Evolutionary conservation across 31 red algal species (phyloP), one percentile per base, ranked within the genome.

Genomic region (Endocladia muricata): DNA sequence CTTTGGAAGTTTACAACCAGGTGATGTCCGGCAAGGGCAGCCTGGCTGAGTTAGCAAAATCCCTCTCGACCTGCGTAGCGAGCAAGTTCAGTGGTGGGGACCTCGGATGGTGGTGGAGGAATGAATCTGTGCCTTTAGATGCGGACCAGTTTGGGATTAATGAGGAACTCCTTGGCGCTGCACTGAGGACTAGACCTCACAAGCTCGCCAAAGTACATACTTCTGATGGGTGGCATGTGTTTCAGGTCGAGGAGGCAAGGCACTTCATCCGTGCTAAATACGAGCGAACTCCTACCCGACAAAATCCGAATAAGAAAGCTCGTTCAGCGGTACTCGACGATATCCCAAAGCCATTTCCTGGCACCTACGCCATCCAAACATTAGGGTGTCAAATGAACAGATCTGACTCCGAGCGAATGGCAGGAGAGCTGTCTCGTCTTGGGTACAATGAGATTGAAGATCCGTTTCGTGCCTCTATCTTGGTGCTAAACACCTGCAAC

Each of bases 321-420:
- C 19, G 8, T 49, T 13, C 8, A 49, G 19, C 8, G 11, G 19
- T 19, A 8, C 19, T 19, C 44, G 44, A 8, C 6, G 57, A 82
- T 1, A 39, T 60, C 40, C 37, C 65, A 41, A 6, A 2, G 4
- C 78, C 68, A 29, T 11, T 70, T 2, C 56, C 68, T 42, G 21
- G 34, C 59, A 84, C 83, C 2, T 88, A 78, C 52, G 54, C 73
- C 7, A 79, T 88, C 43, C 83, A 89, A 41, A 98, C 91, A 37
- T 59, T 95, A 4, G 96, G 96, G 29, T 98, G 96, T 61, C 92
- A 95, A 84, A 98, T 98, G 96, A 98, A 98, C 55, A 41, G 60
- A 38, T 82, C 88, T 38, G 92, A 98, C 77, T 88, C 91, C 39
- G 91, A 98, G 77, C 56, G 92, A 32, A 95, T 98, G 96, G 91